A percentile compares a stretch with the other conserved stretches of the same genome.
These are phyloP conservation scores for Claviceps maximensis DNA, from an alignment of 2,329 filamentous ascomycete genomes.

Conservation along the genomic window DNA sequence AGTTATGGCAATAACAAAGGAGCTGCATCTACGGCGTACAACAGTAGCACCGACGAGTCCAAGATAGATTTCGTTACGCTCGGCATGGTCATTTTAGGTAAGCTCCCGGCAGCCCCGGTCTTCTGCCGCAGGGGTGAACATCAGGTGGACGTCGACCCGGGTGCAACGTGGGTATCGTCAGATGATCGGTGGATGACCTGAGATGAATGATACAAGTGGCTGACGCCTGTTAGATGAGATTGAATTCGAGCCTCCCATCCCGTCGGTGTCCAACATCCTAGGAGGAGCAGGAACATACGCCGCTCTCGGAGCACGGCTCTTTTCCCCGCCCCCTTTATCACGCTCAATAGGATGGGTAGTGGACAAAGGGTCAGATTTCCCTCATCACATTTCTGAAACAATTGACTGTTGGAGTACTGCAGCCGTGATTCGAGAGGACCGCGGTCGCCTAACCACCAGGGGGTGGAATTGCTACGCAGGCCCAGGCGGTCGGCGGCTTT, in stretches of 20 bases:
- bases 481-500: slow-evolving; percentile 55
- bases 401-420: slow-evolving; percentile 67
- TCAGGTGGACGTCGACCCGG: neutral
- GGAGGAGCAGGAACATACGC: slow-evolving; percentile 83
- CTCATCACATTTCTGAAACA: slow-evolving; percentile 44
- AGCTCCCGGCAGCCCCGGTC: slow-evolving; percentile 14
- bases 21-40: neutral
- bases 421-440: slow-evolving; percentile 53
- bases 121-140: neutral
- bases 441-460: slow-evolving; percentile 63
- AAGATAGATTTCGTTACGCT: slow-evolving; percentile 52
- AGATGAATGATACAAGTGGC: neutral
- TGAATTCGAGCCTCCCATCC: slow-evolving; percentile 59
- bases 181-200: neutral
- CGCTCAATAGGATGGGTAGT: slow-evolving; percentile 76
- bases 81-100: slow-evolving; percentile 64
- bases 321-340: slow-evolving; percentile 58
- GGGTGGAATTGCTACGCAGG: slow-evolving; percentile 85
- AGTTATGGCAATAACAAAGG: neutral
- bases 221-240: slow-evolving; percentile 61
- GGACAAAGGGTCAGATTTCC: slow-evolving; percentile 82
- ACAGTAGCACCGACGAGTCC: neutral
- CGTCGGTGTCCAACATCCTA: slow-evolving; percentile 60
- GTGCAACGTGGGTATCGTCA: neutral
- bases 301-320: slow-evolving; percentile 75